Base-by-base conservation (phyloP, 2,329 filamentous ascomycete genomes). In the Rutstroemia sp. region DNA sequence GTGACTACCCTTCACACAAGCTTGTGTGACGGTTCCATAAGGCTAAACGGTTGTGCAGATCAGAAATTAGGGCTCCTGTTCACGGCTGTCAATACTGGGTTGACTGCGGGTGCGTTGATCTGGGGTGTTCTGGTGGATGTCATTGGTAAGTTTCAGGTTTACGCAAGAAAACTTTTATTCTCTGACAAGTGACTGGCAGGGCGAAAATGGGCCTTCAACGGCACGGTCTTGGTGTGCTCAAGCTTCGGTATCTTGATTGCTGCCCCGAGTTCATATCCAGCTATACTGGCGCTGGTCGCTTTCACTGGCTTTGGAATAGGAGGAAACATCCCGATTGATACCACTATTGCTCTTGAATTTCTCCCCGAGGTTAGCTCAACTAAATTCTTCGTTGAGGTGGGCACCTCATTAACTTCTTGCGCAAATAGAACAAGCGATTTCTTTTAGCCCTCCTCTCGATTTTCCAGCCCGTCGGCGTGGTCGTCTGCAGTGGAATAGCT, bases 281-380 rank as follows among this genome's bases (percentile, higher is more conserved):
- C 52, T 36, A 54, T 66, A 23, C 48, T 63, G 27, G 46, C 23
- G 54, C 59, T 65, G 14, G 58, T 59, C 4, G 58, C 60, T n/a
- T 44, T 55, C 44, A 59, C 57, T n/a, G 60, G 61, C 16, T 62
- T 67, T 54, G 65, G 65, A 5, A 58, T 67, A 21, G 64, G 65
- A 49, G 65, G 64, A 23, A 67, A 67, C 17, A 65, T 67, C 30
- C 65, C 65, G 12, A 67, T 67, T 36, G 64, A 67, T 47, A 62
- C 65, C n/a, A 67, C 64, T 5, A 66, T 67, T 42, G 59, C 56
- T 27, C 58, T 67, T 0, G 65, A 67, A 47, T 65, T 67, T 36
- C 50, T 67, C n/a, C 64, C 64, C 2, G 58, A 61, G 46, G 61
- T 63, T 58, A 8, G 44, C 17, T 42, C 14, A 12, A 47, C 39